Base-by-base conservation (phyloP, 2,329 filamentous ascomycete genomes). In the Passalora sequoiae region DNA sequence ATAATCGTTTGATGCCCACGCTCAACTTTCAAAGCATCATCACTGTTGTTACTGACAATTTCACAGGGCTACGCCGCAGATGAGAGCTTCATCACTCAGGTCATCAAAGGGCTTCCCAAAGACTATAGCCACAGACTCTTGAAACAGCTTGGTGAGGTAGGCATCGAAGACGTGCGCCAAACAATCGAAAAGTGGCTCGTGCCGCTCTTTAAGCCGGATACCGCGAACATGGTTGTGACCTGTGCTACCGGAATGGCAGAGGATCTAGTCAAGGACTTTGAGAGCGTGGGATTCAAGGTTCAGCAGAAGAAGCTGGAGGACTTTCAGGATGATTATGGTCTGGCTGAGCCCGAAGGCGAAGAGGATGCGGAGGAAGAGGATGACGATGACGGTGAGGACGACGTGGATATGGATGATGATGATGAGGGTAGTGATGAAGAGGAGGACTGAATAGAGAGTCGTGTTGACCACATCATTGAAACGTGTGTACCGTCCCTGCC, bases 271-370 rank as follows among this genome's bases (percentile, higher is more conserved):
- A 81, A 81, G 54, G 81, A 84, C 2, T 86, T 97, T 57, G 75
- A 80, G 54, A 72, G 70, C 1, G 81, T 80, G 44, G 89, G 89
- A 0, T 98, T 94, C 71, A 83, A 82, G 63, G 83, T 84, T 0
- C 77, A 86, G 60, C 75, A 86, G 28, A 82, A 83, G 60, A 74
- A 83, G 20, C 73, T 97, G 38, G 80, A 81, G 30, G 77, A 85
- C 57, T 97, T 94, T 65, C 81, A 94, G 64, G 87, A 96, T 51
- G 86, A 89, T 59, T 97, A 97, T 62, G 91, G 91, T 1, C 68
- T 96, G 35, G 76, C 84, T 62, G 75, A 74, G 2, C 73, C 71
- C 2, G 77, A 75, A 3, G 80, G 75, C 0, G 77, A 79, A 3
- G 80, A 79, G 2, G 78, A 77, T 0, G 72, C 74, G 0, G 73